Percentiles rank a stretch among this genome's conserved stretches.
phyloP scores from a whole-genome alignment of 768 basidiomycete genomes.

The Kwoniella botswanensis region DNA sequence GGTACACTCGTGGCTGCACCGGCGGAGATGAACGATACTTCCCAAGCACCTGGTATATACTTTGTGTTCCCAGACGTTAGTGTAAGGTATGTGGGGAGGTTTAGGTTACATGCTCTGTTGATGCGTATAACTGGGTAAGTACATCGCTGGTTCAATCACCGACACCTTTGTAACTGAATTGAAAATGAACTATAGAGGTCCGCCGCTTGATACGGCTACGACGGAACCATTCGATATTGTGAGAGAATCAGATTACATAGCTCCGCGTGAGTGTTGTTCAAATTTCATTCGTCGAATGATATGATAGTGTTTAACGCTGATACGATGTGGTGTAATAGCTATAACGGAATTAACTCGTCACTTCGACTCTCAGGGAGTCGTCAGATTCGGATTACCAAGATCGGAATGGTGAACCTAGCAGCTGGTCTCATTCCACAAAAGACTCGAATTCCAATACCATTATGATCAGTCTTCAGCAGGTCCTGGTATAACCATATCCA shows the following conservation, averaged over 20 bases:
- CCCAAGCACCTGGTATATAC: constrained; percentile 79
- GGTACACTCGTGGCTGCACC: constrained; percentile 84
- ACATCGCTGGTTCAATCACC: neutral
- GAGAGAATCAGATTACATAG: constrained; percentile 72
- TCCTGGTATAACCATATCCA: neutral
- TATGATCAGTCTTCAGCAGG: neutral
- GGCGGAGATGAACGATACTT: constrained; percentile 76
- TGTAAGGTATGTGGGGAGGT: constrained; percentile 76
- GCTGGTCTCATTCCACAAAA: neutral
- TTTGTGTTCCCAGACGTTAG: constrained; percentile 92
- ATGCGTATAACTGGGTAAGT: constrained; percentile 76
- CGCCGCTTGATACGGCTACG: constrained; percentile 71
- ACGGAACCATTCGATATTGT: constrained; percentile 81
- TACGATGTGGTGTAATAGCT: constrained; percentile 16
- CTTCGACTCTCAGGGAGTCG: constrained; percentile 66
- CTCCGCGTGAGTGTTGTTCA: constrained; percentile 67
- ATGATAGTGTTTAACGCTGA: neutral
- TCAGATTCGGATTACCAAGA: constrained; percentile 48
- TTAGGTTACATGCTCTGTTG: constrained; percentile 74
- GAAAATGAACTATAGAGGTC: constrained; percentile 61
- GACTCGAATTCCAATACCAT: neutral
- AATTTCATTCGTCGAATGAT: constrained; percentile 33
- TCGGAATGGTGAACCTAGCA: constrained; percentile 40
- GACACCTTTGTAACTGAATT: neutral
- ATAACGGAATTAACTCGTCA: constrained; percentile 66